phyloP scores from a whole-genome alignment of 257 asterid genomes.

The Solanum gandarillasii region DNA sequence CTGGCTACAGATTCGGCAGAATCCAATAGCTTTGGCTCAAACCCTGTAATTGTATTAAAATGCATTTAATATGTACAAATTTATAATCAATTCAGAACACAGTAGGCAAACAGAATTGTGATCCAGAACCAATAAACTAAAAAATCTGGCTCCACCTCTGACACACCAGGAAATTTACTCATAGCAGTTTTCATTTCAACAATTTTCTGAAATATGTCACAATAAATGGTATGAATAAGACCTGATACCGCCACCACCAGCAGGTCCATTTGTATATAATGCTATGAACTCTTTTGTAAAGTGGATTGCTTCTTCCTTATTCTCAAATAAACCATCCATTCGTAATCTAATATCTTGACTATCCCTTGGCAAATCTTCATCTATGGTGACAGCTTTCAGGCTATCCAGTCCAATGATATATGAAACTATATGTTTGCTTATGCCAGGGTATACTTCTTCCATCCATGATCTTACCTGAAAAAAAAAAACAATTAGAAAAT shows the following conservation, averaged over 20 bases:
- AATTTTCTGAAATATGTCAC: not conserved
- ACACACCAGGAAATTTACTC: not conserved
- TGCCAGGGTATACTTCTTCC: conserved; percentile 69
- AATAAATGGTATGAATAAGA: conserved; percentile 1
- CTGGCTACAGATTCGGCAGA: too few species aligned
- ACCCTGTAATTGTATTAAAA: too few species aligned
- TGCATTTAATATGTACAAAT: too few species aligned
- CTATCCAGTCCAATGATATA: conserved; percentile 90
- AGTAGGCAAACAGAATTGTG: not conserved
- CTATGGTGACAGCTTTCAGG: conserved; percentile 37
- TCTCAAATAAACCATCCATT: conserved; percentile 88
- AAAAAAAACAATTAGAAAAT: not conserved
- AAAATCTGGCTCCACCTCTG: not conserved
- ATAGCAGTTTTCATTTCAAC: not conserved
- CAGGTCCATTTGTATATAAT: conserved; percentile 98
- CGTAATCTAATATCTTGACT: conserved; percentile 66
- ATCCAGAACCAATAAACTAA: not conserved
- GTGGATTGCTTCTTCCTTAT: conserved; percentile 70
- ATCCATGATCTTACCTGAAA: conserved; percentile 87
- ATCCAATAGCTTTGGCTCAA: too few species aligned
- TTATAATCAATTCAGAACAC: not conserved
- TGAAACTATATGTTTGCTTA: conserved; percentile 35
- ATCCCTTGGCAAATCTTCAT: conserved; percentile 11
- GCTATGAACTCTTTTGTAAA: conserved; percentile 75
- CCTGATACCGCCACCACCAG: conserved; percentile 99